Evolutionary conservation across 805 yeast species (phyloP).

Genomic region (Starmera dryadoides): DNA sequence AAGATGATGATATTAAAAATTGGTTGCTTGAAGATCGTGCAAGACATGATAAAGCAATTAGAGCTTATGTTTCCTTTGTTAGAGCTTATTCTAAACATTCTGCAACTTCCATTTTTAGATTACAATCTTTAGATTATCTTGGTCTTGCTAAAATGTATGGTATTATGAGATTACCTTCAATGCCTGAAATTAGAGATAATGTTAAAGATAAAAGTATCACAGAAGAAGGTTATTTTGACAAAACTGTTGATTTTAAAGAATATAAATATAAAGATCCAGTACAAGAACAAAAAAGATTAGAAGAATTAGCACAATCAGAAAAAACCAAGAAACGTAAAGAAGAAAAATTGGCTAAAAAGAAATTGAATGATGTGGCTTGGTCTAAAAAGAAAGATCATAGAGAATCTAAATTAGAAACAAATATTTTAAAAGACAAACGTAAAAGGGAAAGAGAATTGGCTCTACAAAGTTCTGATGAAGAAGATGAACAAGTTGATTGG

Average conservation of each 20-base stretch:
- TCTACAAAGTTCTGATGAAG: slow-evolving; percentile 41
- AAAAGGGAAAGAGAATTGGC: slow-evolving; percentile 56
- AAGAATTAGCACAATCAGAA: slow-evolving; percentile 42
- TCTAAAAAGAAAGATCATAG: slow-evolving; percentile 36
- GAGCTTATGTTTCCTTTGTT: slow-evolving; percentile 76
- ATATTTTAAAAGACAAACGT: slow-evolving; percentile 59
- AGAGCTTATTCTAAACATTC: slow-evolving; percentile 82
- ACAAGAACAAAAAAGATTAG: slow-evolving; percentile 57
- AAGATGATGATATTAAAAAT: slow-evolving; percentile 19
- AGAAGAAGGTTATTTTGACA: slow-evolving; percentile 68
- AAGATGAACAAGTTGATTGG: slow-evolving; percentile 69
- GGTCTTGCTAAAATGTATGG: slow-evolving; percentile 76
- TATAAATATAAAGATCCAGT: slow-evolving; percentile 57
- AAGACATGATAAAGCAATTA: slow-evolving; percentile 73
- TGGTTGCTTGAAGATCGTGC: slow-evolving; percentile 73
- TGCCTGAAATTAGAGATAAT: slow-evolving; percentile 77
- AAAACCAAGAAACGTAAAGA: slow-evolving; percentile 26
- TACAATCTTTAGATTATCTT: slow-evolving; percentile 61
- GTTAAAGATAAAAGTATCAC: slow-evolving; percentile 42
- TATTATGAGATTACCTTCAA: slow-evolving; percentile 74
- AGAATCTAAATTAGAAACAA: slow-evolving; percentile 55
- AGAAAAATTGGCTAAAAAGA: slow-evolving; percentile 17
- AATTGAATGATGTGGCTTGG: slow-evolving; percentile 15
- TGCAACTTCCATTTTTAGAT: slow-evolving; percentile 81
- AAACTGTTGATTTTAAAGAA: slow-evolving; percentile 56